Base-by-base conservation (phyloP, 2,329 filamentous ascomycete genomes). In the Passalora sequoiae region DNA sequence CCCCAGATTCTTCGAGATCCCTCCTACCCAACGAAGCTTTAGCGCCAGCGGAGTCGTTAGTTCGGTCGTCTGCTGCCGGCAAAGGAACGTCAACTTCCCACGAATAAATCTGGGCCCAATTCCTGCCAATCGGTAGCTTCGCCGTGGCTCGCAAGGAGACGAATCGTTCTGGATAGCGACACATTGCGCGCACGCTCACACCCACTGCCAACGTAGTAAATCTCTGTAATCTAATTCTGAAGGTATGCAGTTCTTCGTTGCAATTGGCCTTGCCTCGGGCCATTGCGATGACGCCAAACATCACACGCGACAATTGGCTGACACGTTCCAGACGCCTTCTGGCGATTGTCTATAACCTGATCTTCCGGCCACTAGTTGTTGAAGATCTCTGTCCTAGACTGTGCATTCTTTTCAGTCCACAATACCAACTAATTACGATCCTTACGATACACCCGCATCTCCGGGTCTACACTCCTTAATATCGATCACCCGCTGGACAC, bases 391-490 rank as follows among this genome's bases (percentile, higher is more conserved):
- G 59, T 60, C 57, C 61, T 59, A 62, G 59, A 63, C 60, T 61
- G 60, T 55, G 49, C 54, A 55, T 55, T 65, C 59, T 57, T 64
- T 73, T 68, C 69, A 42, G 67, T 69, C 64, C 53, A 46, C 51
- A 49, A 55, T 61, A 64, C 73, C 72, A 77, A 77, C 75, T 77
- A 77, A 70, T 72, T 69, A 69, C 76, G 67, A 66, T 80, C 76
- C 63, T 77, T 69, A 48, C 47, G 38, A 50, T 47, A 62, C 64
- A 64, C 52, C 59, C 55, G 64, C 67, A 66, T 66, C 62, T 51
- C 51, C 54, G 63, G 67, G 70, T 67, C 69, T 65, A 71, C 75
- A 69, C 64, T 78, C 68, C 61, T 65, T 72, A 69, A 67, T 67
- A 58, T 54, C 51, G 65, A 64, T 66, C 60, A 54, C 47, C 46